Evolutionary conservation across 2,329 filamentous ascomycete genomes (phyloP).

Genomic region (Gremmenia infestans): DNA sequence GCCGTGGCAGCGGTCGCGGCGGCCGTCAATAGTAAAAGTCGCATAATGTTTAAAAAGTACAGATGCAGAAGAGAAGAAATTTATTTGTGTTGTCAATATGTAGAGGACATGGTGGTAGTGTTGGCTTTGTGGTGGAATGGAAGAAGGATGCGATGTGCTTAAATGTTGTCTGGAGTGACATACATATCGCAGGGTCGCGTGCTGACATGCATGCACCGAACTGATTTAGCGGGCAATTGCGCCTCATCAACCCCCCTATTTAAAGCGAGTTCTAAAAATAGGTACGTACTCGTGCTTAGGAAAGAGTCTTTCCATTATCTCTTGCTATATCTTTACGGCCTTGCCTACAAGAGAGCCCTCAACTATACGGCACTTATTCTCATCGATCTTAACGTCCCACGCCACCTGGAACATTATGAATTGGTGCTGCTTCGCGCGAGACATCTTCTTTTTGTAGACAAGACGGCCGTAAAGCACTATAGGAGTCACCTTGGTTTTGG

Average conservation of each 20-base stretch:
- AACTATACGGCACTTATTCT: too few relatives aligned
- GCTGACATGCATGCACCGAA: not conserved
- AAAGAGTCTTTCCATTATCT: too few relatives aligned
- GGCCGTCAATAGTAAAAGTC: constrained; percentile 10
- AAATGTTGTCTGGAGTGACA: not conserved
- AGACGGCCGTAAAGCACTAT: too few relatives aligned
- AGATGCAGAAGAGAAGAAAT: not conserved
- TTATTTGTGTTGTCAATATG: not conserved
- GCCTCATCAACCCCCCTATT: not conserved
- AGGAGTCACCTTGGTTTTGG: too few relatives aligned
- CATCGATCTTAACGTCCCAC: too few relatives aligned
- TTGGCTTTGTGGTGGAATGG: not conserved
- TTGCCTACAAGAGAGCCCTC: too few relatives aligned
- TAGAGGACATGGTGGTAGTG: not conserved
- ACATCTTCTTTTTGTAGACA: too few relatives aligned
- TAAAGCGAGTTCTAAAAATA: not conserved
- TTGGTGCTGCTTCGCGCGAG: too few relatives aligned
- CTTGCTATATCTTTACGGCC: too few relatives aligned
- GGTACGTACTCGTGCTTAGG: not conserved
- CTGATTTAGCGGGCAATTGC: not conserved
- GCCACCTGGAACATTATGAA: too few relatives aligned
- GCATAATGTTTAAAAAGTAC: constrained; percentile 12
- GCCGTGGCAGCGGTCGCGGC: constrained; percentile 8
- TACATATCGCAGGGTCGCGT: not conserved
- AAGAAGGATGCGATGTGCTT: not conserved